Conservation (phyloP, 1,284 basidiomycete genomes). For the Clitocybe nebularis region DNA sequence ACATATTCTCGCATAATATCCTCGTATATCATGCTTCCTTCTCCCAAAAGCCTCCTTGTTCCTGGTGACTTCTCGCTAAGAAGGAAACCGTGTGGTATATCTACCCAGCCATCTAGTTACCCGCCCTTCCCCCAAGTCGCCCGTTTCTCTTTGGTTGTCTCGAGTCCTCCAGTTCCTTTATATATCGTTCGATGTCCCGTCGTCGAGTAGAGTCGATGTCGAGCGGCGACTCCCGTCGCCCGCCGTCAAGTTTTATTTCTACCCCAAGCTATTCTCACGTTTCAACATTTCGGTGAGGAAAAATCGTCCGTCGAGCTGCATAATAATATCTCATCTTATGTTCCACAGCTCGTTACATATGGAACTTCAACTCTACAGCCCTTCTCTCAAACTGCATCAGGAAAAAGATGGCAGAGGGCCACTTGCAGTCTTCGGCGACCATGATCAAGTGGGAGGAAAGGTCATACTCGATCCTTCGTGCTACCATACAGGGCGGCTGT, state of each 20-base stretch:
- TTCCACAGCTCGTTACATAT: conserved; percentile 46
- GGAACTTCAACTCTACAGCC: conserved; percentile 57
- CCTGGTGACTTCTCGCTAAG: conserved; percentile 17
- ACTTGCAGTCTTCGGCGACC: conserved; percentile 55
- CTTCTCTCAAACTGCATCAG: conserved; percentile 47
- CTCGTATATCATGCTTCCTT: conserved; percentile 12
- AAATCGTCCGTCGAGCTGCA: background rate
- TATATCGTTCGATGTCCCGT: conserved; percentile 14
- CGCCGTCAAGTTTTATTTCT: conserved; percentile 6
- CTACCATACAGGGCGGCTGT: conserved; percentile 50
- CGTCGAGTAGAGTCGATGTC: conserved; percentile 27
- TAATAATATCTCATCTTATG: background rate
- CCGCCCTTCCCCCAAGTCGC: conserved; percentile 2
- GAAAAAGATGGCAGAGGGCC: conserved; percentile 33
- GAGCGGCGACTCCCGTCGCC: conserved; percentile 5
- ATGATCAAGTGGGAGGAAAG: conserved; percentile 56
- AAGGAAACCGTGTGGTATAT: conserved; percentile 13
- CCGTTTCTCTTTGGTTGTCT: background rate
- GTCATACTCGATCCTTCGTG: conserved; percentile 51
- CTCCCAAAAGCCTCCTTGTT: conserved; percentile 15
- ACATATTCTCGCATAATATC: conserved; percentile 8
- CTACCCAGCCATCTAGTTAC: conserved; percentile 5
- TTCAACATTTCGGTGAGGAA: conserved; percentile 16
- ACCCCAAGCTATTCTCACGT: conserved; percentile 18
- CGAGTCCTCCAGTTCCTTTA: background rate